Percentiles rank a stretch among this genome's conserved stretches.
These are phyloP conservation scores for Cystobasidiopsis lactophilus DNA, from an alignment of 768 basidiomycete species.

Conservation along the genomic window DNA sequence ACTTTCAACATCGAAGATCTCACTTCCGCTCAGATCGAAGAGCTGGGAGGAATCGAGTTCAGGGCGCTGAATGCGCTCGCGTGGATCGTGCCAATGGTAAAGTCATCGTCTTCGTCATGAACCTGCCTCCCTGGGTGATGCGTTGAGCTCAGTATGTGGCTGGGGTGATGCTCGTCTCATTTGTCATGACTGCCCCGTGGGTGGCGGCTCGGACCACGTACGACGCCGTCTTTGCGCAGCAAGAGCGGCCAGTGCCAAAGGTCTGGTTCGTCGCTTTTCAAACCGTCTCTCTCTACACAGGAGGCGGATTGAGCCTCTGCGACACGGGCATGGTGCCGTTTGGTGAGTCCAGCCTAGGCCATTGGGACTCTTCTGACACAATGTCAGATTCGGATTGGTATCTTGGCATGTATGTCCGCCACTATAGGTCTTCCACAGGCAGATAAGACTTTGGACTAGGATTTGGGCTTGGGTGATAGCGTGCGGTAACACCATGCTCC, in stretches of 20 bases:
- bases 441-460: constrained; percentile 1
- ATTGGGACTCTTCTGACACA: no score
- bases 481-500: constrained; percentile 74
- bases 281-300: not conserved
- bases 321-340: constrained; percentile 86
- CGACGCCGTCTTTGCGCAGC: constrained; percentile 35
- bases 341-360: no score
- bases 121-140: constrained; percentile 27
- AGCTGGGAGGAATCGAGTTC: constrained; percentile 88
- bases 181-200: constrained; percentile 47
- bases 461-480: constrained; percentile 44
- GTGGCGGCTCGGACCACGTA: constrained; percentile 38
- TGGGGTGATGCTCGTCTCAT: constrained; percentile 45
- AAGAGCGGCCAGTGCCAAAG: constrained; percentile 11
- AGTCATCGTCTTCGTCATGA: not conserved
- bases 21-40: constrained; percentile 62
- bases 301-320: constrained; percentile 11
- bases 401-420: not conserved
- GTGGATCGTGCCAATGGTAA: not conserved
- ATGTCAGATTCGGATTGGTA: no score
- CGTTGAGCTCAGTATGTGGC: constrained; percentile 43
- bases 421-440: not conserved
- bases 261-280: not conserved
- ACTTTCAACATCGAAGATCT: constrained; percentile 28
- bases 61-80: constrained; percentile 23